Evolutionary conservation across 78 protist species (phyloP).

Genomic region (Dictyostelium brefeldianum): DNA sequence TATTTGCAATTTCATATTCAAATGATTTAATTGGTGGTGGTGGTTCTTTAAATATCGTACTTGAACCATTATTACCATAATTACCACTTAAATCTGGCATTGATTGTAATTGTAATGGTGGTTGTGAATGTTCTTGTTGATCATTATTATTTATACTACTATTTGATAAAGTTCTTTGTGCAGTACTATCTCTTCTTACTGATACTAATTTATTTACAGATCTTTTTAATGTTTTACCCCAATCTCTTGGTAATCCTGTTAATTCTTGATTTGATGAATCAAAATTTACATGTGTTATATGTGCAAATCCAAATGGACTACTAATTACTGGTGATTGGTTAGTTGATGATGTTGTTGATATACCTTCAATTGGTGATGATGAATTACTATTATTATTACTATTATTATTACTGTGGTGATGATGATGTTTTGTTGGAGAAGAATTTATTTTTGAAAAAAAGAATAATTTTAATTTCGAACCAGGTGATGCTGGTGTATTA

Average conservation of each 20-base stretch:
- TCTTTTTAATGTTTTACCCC: conserved; percentile 57
- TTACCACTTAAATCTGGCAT: neutral
- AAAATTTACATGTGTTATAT: conserved; percentile 43
- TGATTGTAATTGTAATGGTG: neutral
- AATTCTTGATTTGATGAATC: conserved; percentile 44
- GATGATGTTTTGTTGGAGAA: neutral
- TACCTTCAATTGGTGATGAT: neutral
- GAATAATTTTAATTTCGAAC: neutral
- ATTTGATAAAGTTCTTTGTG: conserved; percentile 28
- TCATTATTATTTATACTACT: neutral
- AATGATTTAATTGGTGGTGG: conserved; percentile 20
- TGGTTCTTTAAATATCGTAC: neutral
- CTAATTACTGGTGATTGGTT: conserved; percentile 23
- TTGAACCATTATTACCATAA: neutral
- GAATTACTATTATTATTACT: neutral
- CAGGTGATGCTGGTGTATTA: conserved; percentile 26
- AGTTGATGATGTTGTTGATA: conserved; percentile 9
- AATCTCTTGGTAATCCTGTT: conserved; percentile 45
- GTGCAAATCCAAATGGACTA: conserved; percentile 48
- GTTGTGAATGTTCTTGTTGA: too few relatives aligned
- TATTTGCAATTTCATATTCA: conserved; percentile 16
- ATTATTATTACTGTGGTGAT: neutral
- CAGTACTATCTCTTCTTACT: conserved; percentile 52
- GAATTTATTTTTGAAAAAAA: conserved; percentile 29
- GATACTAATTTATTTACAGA: conserved; percentile 59